Conservation (phyloP, 371 early-diverging fungal genomes). For the Massospora cicadina region DNA sequence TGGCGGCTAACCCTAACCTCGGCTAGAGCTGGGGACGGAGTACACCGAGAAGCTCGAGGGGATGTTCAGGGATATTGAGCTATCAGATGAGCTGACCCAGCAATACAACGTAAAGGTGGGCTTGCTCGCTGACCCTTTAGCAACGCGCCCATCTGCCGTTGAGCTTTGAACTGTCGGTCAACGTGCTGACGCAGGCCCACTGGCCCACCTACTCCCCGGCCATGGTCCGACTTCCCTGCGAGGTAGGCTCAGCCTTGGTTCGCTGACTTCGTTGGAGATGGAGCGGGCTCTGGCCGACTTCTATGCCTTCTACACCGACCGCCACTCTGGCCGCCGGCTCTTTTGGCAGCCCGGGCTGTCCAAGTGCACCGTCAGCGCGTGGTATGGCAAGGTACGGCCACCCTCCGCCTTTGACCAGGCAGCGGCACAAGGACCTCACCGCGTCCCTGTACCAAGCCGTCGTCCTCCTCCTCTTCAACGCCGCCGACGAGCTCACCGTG, state of each 20-base stretch:
- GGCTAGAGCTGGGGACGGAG: conserved; percentile 65
- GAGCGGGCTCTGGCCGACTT: conserved; percentile 38
- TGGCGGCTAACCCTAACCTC: background rate
- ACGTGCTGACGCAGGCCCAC: conserved; percentile 62
- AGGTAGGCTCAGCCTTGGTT: conserved; percentile 23
- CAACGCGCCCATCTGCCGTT: background rate
- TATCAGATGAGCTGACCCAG: conserved; percentile 45
- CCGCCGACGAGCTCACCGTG: conserved; percentile 29
- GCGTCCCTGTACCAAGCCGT: conserved; percentile 57
- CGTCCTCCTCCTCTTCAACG: conserved; percentile 57
- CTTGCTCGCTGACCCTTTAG: conserved; percentile 13
- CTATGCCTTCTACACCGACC: conserved; percentile 47
- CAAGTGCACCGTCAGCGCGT: conserved; percentile 43
- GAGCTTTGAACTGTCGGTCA: conserved; percentile 35
- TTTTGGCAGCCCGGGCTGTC: conserved; percentile 74
- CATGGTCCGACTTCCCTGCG: conserved; percentile 38
- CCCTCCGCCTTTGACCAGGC: conserved; percentile 11
- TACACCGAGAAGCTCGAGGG: conserved; percentile 80
- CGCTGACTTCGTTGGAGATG: conserved; percentile 25
- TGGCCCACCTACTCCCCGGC: conserved; percentile 79
- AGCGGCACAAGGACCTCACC: conserved; percentile 50
- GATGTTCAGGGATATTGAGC: conserved; percentile 81
- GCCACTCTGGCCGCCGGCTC: conserved; percentile 59
- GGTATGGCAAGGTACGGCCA: conserved; percentile 20
- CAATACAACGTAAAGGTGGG: conserved; percentile 31